These are phyloP conservation scores for Suhomyces taliae DNA, from an alignment of 1,139 yeast species.

Conservation along the genomic window DNA sequence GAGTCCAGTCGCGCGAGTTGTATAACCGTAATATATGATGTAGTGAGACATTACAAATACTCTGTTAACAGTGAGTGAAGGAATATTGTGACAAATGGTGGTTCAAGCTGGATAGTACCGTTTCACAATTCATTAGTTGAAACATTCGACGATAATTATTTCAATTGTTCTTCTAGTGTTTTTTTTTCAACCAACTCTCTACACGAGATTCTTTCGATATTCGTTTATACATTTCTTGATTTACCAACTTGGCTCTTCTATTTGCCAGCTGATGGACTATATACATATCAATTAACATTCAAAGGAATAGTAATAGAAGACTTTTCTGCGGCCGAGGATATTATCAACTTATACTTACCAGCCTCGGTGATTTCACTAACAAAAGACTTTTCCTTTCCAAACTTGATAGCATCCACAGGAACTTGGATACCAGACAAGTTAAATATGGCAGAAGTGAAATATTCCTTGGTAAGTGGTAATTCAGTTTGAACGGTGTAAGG, in stretches of 20 bases:
- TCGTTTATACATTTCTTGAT: background rate
- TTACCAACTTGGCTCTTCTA: background rate
- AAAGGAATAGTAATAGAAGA: constrained; percentile 18
- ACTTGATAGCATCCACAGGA: constrained; percentile 25
- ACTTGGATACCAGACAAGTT: constrained; percentile 34
- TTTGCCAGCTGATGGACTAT: constrained; percentile 1
- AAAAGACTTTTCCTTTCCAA: constrained; percentile 16
- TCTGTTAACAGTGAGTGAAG: no score
- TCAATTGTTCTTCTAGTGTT: no score
- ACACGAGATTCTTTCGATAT: no score
- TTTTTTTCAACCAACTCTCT: no score
- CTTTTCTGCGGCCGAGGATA: constrained; percentile 26
- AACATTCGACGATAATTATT: no score
- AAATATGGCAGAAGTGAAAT: constrained; percentile 25
- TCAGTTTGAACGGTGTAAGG: constrained; percentile 19
- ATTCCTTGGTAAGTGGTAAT: constrained; percentile 31
- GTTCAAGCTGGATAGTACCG: no score
- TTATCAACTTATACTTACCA: constrained; percentile 35
- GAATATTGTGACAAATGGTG: no score
- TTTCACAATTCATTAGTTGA: no score
- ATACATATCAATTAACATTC: constrained; percentile 13
- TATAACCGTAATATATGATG: no score
- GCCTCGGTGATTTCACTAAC: constrained; percentile 23
- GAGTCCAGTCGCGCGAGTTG: no score
- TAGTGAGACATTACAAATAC: no score